Base-by-base conservation (phyloP, 768 basidiomycete species). In the Lactarius trivialis region DNA sequence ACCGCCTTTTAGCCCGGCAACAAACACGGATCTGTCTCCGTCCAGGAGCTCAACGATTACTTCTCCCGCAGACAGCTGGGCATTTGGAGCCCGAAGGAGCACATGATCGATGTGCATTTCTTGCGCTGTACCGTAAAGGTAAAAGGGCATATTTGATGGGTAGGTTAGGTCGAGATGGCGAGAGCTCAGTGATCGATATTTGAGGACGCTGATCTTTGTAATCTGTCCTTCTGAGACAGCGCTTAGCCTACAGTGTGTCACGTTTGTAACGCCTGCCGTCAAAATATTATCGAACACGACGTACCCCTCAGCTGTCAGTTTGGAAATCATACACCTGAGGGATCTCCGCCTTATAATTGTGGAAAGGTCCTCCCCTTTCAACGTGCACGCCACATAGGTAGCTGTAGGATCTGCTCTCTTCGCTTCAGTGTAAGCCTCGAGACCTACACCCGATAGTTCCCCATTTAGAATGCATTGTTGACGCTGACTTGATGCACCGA, bases 401-500 rank as follows among this genome's bases (percentile, higher is more conserved):
- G 48, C 63, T 51, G 60, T 58, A 7, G 62, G 67, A 60, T 65
- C 68, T 28, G 37, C 56, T 33, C 19, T 53, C 55, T 66, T 65
- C 32, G 66, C 68, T 17, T 56, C 58, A 12, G 56, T 33, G 55
- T 72, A 71, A 14, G 56, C 43, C 52, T 55, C 48, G 51, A 56
- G 56, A n/a, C 56, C 65, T 8, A 60, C 32, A 19, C 64, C 56
- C 24, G 70, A 67, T 24, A 75, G 53, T 33, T 73, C 69, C 9
- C 64, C 75, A 24, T 68, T 71, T 37, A 78, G 49, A 49, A 80
- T 76, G 34, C 76, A 68, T 66, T 79, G 78, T 43, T 67, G 68
- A 43, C 77, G 75, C 48, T 70, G 66, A 64, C 74, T 76, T 21
- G 70, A 74, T 45, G 70, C 71, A 57, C 77, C 63, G 69, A 79